Evolutionary conservation across 176 grass and related monocot genomes (phyloP).

Genomic region (Raddia distichophylla): DNA sequence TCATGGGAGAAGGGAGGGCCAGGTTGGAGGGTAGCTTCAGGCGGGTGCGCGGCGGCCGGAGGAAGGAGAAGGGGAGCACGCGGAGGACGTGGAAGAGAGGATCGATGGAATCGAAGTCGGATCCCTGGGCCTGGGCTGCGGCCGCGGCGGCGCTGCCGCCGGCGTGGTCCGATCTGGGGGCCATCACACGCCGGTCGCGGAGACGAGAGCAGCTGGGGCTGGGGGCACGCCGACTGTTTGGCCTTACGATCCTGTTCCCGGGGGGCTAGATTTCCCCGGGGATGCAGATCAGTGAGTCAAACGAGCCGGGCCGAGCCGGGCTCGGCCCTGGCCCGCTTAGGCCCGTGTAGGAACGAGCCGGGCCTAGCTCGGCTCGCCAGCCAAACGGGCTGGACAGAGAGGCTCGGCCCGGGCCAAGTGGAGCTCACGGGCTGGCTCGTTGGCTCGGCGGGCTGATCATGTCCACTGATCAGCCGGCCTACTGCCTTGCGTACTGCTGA

Average conservation of each 20-base stretch:
- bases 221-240: neutral
- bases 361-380: no score
- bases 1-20: conserved; percentile 77
- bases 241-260: neutral
- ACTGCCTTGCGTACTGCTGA: no score
- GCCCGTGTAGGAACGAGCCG: no score
- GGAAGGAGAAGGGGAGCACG: conserved; percentile 79
- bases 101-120: conserved; percentile 60
- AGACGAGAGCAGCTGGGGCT: neutral
- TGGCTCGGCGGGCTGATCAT: no score
- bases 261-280: no score
- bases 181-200: conserved; percentile 33
- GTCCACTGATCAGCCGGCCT: no score
- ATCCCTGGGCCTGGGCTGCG: conserved; percentile 28
- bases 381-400: no score
- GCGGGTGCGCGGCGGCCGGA: conserved; percentile 79
- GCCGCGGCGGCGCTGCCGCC: conserved; percentile 29
- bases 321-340: no score
- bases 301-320: no score
- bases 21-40: conserved; percentile 83
- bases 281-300: no score
- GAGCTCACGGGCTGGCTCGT: no score
- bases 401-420: no score
- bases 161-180: conserved; percentile 60
- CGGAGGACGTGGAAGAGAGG: conserved; percentile 73